Base-by-base conservation (phyloP, 2,329 filamentous ascomycete species). In the Fusarium siculi region DNA sequence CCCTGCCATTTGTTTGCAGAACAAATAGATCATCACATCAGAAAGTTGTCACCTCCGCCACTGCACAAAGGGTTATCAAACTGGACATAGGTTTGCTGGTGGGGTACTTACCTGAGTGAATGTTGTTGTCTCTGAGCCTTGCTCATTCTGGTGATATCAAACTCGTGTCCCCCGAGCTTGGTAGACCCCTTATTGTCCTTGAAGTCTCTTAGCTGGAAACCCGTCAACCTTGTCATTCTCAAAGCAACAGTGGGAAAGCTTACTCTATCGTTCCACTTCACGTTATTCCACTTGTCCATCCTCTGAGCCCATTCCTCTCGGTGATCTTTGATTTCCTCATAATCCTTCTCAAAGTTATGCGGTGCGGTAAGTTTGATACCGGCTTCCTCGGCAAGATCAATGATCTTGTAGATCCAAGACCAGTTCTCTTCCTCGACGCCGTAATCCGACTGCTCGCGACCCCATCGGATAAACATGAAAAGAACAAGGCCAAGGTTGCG, bases 401-500 rank as follows among this genome's bases (percentile, higher is more conserved):
- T 28, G 14, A 77, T 42, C 34, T 50, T 54, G 4, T 6, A 44
- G 2, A 44, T 44, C 42, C 42, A 25, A 12, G 10, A 23, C 42
- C 4, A 44, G 10, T 6, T 44, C n/a, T 43, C 21, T n/a, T 42
- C 40, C 2, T 42, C 21, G 40, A 42, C 14, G 14, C 40, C 40
- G 7, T 37, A 37, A 37, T 37, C 36, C 9, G 36, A 37, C 9
- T 37, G 36, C 6, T 42, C 37, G 37, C 19, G 19, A 11, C 19
- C 18, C 37, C 37, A 77, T 19, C 54, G 47, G 6, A 78, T 32
- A 10, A 73, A 37, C 23, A 69, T 60, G 12, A 68, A 59, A 0
- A 78, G 49, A 0, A 76, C 50, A 1, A 61, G 37, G 2, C 73
- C 63, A 10, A 78, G 53, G 9, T 78, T 78, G 9, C 49, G 64